Evolutionary conservation across 495 filamentous ascomycete species (phyloP).

Genomic region (Aspergillus cavernicola): DNA sequence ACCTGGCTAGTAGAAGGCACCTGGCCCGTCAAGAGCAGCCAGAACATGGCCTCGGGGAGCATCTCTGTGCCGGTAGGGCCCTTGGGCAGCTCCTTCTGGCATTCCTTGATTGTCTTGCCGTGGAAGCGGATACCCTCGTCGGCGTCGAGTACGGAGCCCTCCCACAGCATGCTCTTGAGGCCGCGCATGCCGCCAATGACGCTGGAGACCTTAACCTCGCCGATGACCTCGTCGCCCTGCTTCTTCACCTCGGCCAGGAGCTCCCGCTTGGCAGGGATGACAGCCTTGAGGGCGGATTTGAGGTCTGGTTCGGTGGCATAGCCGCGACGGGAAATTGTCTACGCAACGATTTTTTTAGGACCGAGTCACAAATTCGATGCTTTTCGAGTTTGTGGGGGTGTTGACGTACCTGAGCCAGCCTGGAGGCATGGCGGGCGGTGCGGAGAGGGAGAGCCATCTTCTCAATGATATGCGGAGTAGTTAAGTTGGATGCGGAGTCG

Average conservation of each 20-base stretch:
- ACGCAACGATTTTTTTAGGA: not conserved
- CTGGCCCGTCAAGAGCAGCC: slow-evolving; percentile 91
- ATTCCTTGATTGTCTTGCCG: slow-evolving; percentile 96
- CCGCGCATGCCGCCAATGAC: slow-evolving; percentile 96
- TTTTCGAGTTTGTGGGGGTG: not conserved
- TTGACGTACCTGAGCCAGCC: slow-evolving; percentile 34
- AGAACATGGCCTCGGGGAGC: slow-evolving; percentile 99
- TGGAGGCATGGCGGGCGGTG: slow-evolving; percentile 38
- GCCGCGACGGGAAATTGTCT: slow-evolving; percentile 23
- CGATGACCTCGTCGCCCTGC: slow-evolving; percentile 75
- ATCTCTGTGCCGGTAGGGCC: slow-evolving; percentile 94
- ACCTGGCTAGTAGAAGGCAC: slow-evolving; percentile 80
- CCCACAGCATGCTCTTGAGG: slow-evolving; percentile 97
- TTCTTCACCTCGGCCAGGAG: slow-evolving; percentile 87
- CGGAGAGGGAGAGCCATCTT: slow-evolving; percentile 35
- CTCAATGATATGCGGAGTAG: slow-evolving; percentile 14
- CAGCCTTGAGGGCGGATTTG: slow-evolving; percentile 75
- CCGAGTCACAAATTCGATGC: not conserved
- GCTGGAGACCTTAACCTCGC: slow-evolving; percentile 91
- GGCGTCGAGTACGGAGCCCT: slow-evolving; percentile 93
- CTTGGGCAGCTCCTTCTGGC: slow-evolving; percentile 89
- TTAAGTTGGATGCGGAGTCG: not conserved
- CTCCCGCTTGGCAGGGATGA: slow-evolving; percentile 89
- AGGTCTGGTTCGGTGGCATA: slow-evolving; percentile 77
- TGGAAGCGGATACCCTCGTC: slow-evolving; percentile 98